Percentiles rank a stretch among this genome's conserved stretches.
phyloP scores from a whole-genome alignment of 305 asterid genomes.

The Caryopteris hybrid region DNA sequence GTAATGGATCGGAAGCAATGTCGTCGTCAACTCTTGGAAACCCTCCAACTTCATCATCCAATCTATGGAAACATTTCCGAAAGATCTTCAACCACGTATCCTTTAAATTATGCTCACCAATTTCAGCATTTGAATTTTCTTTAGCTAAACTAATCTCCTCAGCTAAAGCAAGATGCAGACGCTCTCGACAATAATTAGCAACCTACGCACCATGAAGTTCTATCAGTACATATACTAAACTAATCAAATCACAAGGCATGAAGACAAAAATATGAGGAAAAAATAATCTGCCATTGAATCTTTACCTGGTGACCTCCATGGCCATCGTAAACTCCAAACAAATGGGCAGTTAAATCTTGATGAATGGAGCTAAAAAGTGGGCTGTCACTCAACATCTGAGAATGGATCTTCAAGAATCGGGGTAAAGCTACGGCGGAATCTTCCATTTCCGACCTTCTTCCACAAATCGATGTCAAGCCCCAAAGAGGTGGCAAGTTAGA shows the following conservation, averaged over 20 bases:
- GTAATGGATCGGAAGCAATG: slow-evolving; percentile 11
- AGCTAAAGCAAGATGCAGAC: slow-evolving; percentile 58
- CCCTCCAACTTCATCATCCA: slow-evolving; percentile 82
- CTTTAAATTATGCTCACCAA: slow-evolving; percentile 30
- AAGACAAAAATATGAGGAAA: neutral
- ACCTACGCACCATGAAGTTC: slow-evolving; percentile 39
- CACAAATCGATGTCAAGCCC: slow-evolving; percentile 64
- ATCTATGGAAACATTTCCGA: slow-evolving; percentile 49
- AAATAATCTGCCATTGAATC: neutral
- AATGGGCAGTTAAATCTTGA: slow-evolving; percentile 48
- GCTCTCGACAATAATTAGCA: slow-evolving; percentile 72
- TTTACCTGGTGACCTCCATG: slow-evolving; percentile 87
- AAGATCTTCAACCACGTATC: slow-evolving; percentile 60
- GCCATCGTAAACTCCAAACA: slow-evolving; percentile 85
- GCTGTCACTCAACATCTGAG: slow-evolving; percentile 47
- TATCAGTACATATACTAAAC: neutral
- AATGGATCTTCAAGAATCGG: slow-evolving; percentile 44
- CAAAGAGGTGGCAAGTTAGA: slow-evolving; percentile 53
- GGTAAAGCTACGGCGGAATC: slow-evolving; percentile 61
- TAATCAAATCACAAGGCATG: neutral
- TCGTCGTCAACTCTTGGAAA: slow-evolving; percentile 13
- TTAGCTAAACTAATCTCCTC: slow-evolving; percentile 51
- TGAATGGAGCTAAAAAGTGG: slow-evolving; percentile 27
- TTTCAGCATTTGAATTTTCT: slow-evolving; percentile 24
- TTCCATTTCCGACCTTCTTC: slow-evolving; percentile 85